phyloP scores from a whole-genome alignment of 2,329 filamentous ascomycete species.

The Nigrospora oryzae region DNA sequence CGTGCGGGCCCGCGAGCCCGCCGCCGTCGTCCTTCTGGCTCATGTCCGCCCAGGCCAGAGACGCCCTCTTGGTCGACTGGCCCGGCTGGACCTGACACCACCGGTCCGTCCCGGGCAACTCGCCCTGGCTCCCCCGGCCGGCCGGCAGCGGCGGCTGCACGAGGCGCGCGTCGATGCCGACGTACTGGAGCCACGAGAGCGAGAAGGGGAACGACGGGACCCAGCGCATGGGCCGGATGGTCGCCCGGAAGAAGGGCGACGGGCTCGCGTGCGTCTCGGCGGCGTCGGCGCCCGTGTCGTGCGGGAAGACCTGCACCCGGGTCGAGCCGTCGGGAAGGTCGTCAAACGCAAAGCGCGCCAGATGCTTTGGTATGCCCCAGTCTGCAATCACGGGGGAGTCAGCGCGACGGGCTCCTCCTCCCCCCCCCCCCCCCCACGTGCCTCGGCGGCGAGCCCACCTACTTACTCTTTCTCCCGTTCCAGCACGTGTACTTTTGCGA shows the following conservation, averaged over 20 bases:
- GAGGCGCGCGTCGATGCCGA: slow-evolving; percentile 33
- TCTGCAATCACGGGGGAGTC: slow-evolving; percentile 20
- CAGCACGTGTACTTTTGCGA: slow-evolving; percentile 42
- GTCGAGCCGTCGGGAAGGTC: slow-evolving; percentile 24
- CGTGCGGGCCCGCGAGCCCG: slow-evolving; percentile 9
- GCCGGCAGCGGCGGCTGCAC: slow-evolving; percentile 41
- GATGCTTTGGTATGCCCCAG: slow-evolving; percentile 48
- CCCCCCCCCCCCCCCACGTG: no score
- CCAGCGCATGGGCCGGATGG: slow-evolving; percentile 30
- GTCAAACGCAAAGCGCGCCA: slow-evolving; percentile 41
- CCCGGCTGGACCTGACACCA: slow-evolving; percentile 32
- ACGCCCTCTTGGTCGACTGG: slow-evolving; percentile 19
- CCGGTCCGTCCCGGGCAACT: slow-evolving; percentile 34
- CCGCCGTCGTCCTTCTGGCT: slow-evolving; percentile 23
- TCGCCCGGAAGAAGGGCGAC: slow-evolving; percentile 36
- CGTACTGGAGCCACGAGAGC: slow-evolving; percentile 23
- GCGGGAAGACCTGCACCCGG: slow-evolving; percentile 34
- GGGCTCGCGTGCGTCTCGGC: slow-evolving; percentile 22
- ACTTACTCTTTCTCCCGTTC: slow-evolving; percentile 41
- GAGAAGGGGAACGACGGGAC: slow-evolving; percentile 35
- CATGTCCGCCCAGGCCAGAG: slow-evolving; percentile 39
- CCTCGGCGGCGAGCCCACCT: neutral
- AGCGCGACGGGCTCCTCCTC: neutral
- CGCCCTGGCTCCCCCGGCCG: slow-evolving; percentile 26
- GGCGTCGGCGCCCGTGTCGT: slow-evolving; percentile 23